Percentiles rank a stretch among this genome's conserved stretches.
Evolutionary conservation across 202 grass and related monocot species (phyloP).

Genomic region (Sporobolus alterniflorus): DNA sequence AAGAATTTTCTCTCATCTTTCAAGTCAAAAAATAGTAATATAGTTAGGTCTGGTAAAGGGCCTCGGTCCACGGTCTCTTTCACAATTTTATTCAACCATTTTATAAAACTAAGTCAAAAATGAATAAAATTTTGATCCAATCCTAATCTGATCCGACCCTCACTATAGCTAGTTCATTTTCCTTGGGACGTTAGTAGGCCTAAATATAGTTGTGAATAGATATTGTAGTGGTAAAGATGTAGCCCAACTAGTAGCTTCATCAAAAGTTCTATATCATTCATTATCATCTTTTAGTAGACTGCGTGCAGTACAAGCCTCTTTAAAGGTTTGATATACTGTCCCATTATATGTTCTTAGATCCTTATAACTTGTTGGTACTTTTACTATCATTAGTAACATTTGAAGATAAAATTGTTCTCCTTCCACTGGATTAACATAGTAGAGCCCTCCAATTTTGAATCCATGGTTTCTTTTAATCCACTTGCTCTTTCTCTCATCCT

Average conservation of each 20-base stretch:
- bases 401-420: neutral
- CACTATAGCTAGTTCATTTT: too few species aligned
- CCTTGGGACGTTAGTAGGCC: too few species aligned
- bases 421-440: neutral
- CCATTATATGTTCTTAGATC: neutral
- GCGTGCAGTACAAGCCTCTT: neutral
- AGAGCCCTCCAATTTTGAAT: neutral
- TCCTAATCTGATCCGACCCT: too few species aligned
- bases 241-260: neutral
- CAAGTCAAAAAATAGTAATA: too few species aligned
- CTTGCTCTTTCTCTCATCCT: neutral
- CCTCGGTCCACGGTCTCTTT: too few species aligned
- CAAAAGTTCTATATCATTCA: neutral
- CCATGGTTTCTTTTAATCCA: neutral
- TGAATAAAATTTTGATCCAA: too few species aligned
- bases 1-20: too few species aligned
- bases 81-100: too few species aligned
- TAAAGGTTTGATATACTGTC: neutral
- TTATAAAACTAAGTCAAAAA: too few species aligned
- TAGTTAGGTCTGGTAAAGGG: too few species aligned
- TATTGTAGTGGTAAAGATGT: too few species aligned
- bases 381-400: neutral
- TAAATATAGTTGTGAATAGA: too few species aligned
- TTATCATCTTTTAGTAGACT: neutral
- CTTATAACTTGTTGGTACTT: neutral